These are phyloP conservation scores for Fusarium nodosum DNA, from an alignment of 2,329 filamentous ascomycete species.

Conservation along the genomic window DNA sequence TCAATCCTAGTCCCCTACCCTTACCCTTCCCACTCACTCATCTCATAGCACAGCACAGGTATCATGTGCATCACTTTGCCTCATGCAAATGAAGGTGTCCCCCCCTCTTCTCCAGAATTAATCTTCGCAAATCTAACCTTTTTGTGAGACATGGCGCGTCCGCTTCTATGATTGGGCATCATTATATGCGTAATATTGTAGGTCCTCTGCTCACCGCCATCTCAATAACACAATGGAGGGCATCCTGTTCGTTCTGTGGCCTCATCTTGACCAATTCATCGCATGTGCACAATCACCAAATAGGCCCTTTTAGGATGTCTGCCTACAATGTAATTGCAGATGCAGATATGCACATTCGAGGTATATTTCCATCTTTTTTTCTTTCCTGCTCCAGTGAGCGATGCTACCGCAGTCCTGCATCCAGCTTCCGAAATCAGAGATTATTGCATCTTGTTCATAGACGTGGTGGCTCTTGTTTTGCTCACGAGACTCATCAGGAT, in stretches of 20 bases:
- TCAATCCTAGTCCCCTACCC: constrained; percentile 4
- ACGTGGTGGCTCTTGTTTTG: constrained; percentile 27
- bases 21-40: neutral
- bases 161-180: constrained; percentile 5
- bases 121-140: constrained; percentile 10
- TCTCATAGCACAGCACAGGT: neutral
- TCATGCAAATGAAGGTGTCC: constrained; percentile 19
- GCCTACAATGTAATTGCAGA: constrained; percentile 4
- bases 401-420: constrained; percentile 25
- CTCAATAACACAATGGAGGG: constrained; percentile 38
- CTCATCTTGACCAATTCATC: constrained; percentile 17
- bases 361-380: neutral
- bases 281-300: constrained; percentile 17
- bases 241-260: constrained; percentile 31
- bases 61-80: constrained; percentile 24
- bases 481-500: constrained; percentile 8
- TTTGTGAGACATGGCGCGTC: constrained; percentile 37
- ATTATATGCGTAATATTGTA: constrained; percentile 12
- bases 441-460: constrained; percentile 28
- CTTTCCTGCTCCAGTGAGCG: neutral
- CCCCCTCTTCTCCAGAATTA: constrained; percentile 6
- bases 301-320: constrained; percentile 20
- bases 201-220: constrained; percentile 35
- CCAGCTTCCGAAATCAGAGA: constrained; percentile 34
- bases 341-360: constrained; percentile 5